Evolutionary conservation across 352 stramenopile species (phyloP).

Genomic region (Phytophthora pisi): DNA sequence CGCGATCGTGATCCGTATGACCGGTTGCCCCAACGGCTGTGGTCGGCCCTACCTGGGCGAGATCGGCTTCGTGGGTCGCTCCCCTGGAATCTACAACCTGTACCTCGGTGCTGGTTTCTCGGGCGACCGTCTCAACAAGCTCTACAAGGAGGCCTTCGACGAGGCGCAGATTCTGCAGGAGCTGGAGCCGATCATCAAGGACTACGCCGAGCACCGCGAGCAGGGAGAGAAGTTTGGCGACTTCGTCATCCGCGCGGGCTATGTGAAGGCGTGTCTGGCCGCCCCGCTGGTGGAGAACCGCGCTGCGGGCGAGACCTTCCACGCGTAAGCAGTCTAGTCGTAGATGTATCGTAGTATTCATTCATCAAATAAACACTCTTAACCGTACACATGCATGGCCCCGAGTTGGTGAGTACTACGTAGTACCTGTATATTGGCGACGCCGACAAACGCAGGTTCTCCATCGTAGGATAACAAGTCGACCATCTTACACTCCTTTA

Average conservation of each 20-base stretch:
- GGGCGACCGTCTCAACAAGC: slow-evolving; percentile 80
- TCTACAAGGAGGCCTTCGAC: slow-evolving; percentile 83
- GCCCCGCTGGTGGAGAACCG: slow-evolving; percentile 67
- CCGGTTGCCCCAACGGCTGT: slow-evolving; percentile 98
- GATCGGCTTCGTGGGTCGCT: slow-evolving; percentile 97
- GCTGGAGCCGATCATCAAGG: slow-evolving; percentile 75
- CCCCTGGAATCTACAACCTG: slow-evolving; percentile 96
- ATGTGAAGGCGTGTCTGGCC: slow-evolving; percentile 71
- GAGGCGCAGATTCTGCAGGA: slow-evolving; percentile 80
- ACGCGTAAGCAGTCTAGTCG: slow-evolving; percentile 37
- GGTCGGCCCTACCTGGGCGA: slow-evolving; percentile 97
- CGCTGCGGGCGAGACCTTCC: slow-evolving; percentile 71
- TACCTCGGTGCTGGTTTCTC: slow-evolving; percentile 93
- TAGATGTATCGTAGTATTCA: slow-evolving; percentile 21
- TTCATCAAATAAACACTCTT: slow-evolving; percentile 16
- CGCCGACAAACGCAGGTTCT: neutral
- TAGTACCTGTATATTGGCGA: neutral
- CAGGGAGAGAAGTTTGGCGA: slow-evolving; percentile 83
- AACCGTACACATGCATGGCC: neutral
- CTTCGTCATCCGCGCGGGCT: slow-evolving; percentile 79
- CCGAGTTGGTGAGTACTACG: too few species aligned
- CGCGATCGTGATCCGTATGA: slow-evolving; percentile 98
- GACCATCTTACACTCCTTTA: slow-evolving; percentile 1
- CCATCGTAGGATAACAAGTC: too few species aligned
- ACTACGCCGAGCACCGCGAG: slow-evolving; percentile 72